These are phyloP conservation scores for Leucocoprinus sp. DNA, from an alignment of 768 basidiomycete genomes.

Conservation along the genomic window DNA sequence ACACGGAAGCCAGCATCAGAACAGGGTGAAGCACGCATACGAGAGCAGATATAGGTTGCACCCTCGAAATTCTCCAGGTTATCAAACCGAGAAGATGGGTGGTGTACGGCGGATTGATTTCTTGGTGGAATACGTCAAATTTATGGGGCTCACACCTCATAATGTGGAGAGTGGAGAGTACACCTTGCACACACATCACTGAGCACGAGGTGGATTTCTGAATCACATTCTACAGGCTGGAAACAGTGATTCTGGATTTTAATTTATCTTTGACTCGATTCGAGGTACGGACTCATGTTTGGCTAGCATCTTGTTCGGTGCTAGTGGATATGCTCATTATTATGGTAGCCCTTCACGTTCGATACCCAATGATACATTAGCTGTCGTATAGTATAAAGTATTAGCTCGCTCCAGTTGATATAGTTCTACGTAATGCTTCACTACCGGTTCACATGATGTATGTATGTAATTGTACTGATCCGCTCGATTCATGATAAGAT, in stretches of 20 bases:
- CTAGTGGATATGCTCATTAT: not conserved
- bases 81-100: conserved; percentile 7
- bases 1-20: not conserved
- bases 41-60: not conserved
- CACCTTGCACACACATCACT: conserved; percentile 4
- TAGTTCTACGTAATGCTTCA: too few species aligned
- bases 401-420: too few species aligned
- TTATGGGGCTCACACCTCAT: conserved; percentile 4
- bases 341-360: not conserved
- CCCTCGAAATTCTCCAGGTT: not conserved
- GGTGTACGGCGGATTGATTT: conserved; percentile 6
- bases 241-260: not conserved
- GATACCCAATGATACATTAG: not conserved
- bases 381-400: too few species aligned
- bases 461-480: too few species aligned
- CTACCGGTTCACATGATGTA: too few species aligned
- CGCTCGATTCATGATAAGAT: too few species aligned
- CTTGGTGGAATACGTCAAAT: conserved; percentile 6
- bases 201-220: not conserved
- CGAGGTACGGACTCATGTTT: not conserved
- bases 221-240: not conserved
- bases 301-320: not conserved
- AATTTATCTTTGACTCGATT: not conserved
- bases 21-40: conserved; percentile 5
- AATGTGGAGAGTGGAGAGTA: conserved; percentile 6